Base-by-base conservation (phyloP, 345 rosid genomes). In the Bruguiera parviflora region DNA sequence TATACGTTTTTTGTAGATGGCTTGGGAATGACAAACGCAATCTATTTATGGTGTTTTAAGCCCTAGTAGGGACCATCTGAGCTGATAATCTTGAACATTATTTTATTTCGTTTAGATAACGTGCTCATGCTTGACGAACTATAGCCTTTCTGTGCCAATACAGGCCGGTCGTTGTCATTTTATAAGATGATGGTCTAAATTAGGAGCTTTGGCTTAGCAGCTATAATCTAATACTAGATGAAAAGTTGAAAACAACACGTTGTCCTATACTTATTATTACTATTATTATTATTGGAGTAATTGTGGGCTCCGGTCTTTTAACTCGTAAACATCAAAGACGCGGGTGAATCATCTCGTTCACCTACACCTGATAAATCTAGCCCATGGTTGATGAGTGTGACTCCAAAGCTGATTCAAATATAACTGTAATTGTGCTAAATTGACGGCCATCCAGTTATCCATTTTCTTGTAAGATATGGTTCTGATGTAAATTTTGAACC, bases 11-110 rank as follows among this genome's bases (percentile, higher is more conserved):
- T 15, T 43, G 53, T 64, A 49, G 49, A 28, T 69, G 18, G 58
- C 39, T 53, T 16, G 64, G 58, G 37, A 63, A 52, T 53, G 70
- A 69, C 74, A 71, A 58, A 27, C 60, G 64, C 72, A 43, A 63
- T 67, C 67, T 58, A 63, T 39, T 69, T 66, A 66, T 1, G 67
- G 29, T 53, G 63, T 32, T 20, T 53, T 39, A 31, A 63, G 46
- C 31, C 31, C 8, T 16, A 20, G 67, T 71, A 65, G 79, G 82
- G 80, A 60, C 82, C 76, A 72, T 63, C 16, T 1, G 31, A 53
- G 60, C 27, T 64, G 61, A 46, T 25, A 69, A 62, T 69, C 69
- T 72, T 69, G 37, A 73, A 46, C 56, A 67, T 29, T 46, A 52
- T 47, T 69, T 61, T 52, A 35, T 69, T 61, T 60, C 51, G 22